Percentiles rank a stretch among this genome's conserved stretches.
Evolutionary conservation across 2,329 filamentous ascomycete species (phyloP).

Genomic region (Alternaria viburni): DNA sequence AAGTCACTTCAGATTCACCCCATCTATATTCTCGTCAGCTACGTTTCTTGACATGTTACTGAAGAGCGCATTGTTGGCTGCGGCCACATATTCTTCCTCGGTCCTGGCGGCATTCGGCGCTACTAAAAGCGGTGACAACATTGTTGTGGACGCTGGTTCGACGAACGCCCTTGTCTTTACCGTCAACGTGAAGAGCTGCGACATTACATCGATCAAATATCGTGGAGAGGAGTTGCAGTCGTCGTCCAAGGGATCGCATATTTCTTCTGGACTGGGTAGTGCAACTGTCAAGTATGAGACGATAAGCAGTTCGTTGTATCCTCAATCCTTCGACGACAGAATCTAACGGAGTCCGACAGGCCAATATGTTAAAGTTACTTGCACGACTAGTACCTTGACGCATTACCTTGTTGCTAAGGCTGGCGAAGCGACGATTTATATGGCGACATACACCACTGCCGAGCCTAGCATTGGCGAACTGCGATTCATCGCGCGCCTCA

Average conservation of each 20-base stretch:
- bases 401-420: constrained; percentile 68
- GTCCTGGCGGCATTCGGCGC: constrained; percentile 46
- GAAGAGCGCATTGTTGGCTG: constrained; percentile 31
- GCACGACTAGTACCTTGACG: constrained; percentile 64
- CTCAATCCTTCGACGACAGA: background rate
- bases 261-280: constrained; percentile 65
- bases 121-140: constrained; percentile 36
- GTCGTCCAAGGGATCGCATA: constrained; percentile 59
- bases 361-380: constrained; percentile 67
- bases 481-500: constrained; percentile 68
- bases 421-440: constrained; percentile 64
- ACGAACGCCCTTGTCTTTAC: constrained; percentile 42
- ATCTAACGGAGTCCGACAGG: constrained; percentile 6
- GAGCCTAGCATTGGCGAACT: constrained; percentile 57
- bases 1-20: background rate
- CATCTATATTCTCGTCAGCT: background rate
- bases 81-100: constrained; percentile 33
- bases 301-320: constrained; percentile 32
- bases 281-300: constrained; percentile 59
- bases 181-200: constrained; percentile 59
- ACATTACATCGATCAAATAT: constrained; percentile 69
- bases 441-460: constrained; percentile 65
- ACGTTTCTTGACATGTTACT: constrained; percentile 31
- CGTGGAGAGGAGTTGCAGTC: constrained; percentile 67
- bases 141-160: constrained; percentile 45